These are phyloP conservation scores for Citrullus amarus DNA, from an alignment of 306 rosid species.

Conservation along the genomic window DNA sequence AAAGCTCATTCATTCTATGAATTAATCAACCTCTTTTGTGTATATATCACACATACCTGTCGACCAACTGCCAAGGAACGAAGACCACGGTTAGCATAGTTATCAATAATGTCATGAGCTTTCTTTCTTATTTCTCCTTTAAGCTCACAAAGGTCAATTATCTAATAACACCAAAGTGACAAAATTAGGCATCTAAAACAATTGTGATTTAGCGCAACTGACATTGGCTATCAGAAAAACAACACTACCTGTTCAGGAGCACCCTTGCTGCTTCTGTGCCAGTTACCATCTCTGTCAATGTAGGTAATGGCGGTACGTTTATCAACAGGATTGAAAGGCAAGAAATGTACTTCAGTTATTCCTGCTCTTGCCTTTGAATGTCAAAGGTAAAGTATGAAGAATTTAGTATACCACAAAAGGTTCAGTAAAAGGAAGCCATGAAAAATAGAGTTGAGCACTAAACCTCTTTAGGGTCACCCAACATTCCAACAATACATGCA, in stretches of 20 bases:
- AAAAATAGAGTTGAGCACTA: background rate
- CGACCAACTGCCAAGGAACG: slow-evolving; percentile 65
- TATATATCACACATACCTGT: slow-evolving; percentile 36
- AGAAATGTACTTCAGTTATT: slow-evolving; percentile 75
- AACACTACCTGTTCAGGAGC: slow-evolving; percentile 80
- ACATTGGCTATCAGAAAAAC: background rate
- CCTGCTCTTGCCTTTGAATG: slow-evolving; percentile 55
- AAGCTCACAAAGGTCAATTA: slow-evolving; percentile 64
- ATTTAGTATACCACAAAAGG: background rate
- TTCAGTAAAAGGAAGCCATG: slow-evolving; percentile 5
- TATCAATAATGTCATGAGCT: slow-evolving; percentile 52
- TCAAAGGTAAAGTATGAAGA: background rate
- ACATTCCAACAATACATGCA: slow-evolving; percentile 73
- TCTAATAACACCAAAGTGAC: slow-evolving; percentile 22
- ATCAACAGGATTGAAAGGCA: slow-evolving; percentile 84
- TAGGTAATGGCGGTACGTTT: slow-evolving; percentile 87
- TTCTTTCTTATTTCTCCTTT: slow-evolving; percentile 39
- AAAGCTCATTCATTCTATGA: background rate
- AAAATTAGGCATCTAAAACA: slow-evolving; percentile 6
- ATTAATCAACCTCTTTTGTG: background rate
- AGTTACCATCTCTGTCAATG: slow-evolving; percentile 41
- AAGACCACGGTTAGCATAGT: slow-evolving; percentile 66
- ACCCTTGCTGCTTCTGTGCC: slow-evolving; percentile 87
- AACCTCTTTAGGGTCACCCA: slow-evolving; percentile 87
- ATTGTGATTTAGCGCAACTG: background rate